Conservation (phyloP, 495 filamentous ascomycete species). For the Penicillium ochrochloron region DNA sequence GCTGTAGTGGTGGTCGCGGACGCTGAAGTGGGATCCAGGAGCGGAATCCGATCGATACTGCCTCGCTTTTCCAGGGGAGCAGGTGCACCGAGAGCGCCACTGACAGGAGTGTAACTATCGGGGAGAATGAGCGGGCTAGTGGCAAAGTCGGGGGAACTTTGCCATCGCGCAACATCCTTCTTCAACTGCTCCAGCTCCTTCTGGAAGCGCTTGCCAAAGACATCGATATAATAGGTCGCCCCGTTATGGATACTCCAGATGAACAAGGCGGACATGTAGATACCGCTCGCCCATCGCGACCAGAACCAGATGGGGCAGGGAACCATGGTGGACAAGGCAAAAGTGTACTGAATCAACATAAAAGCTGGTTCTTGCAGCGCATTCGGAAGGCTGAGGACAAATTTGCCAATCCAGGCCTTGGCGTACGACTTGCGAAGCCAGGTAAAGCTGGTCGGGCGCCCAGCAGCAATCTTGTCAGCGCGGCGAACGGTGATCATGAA, state of each 20-base stretch:
- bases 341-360: constrained; percentile 93
- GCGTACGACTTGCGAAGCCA: constrained; percentile 92
- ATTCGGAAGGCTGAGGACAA: constrained; percentile 78
- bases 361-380: constrained; percentile 84
- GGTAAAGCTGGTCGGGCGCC: constrained; percentile 93
- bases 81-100: constrained; percentile 20
- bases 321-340: constrained; percentile 89
- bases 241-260: constrained; percentile 94
- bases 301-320: constrained; percentile 96
- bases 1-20: constrained; percentile 40
- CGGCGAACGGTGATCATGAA: constrained; percentile 91
- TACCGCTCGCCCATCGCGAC: constrained; percentile 76
- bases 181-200: constrained; percentile 92
- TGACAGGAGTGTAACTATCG: constrained; percentile 23
- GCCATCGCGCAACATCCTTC: constrained; percentile 89
- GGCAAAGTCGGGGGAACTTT: constrained; percentile 53
- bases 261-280: constrained; percentile 80
- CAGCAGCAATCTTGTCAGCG: constrained; percentile 92
- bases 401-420: constrained; percentile 82
- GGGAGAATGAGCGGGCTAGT: constrained; percentile 39
- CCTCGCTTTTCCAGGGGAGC: constrained; percentile 35
- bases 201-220: constrained; percentile 95
- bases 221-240: constrained; percentile 95
- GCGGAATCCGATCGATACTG: constrained; percentile 48
- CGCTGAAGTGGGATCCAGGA: constrained; percentile 39